Percentiles rank a stretch among this genome's conserved stretches.
These are phyloP conservation scores for Suillus luteus DNA, from an alignment of 768 basidiomycete genomes.

Conservation along the genomic window DNA sequence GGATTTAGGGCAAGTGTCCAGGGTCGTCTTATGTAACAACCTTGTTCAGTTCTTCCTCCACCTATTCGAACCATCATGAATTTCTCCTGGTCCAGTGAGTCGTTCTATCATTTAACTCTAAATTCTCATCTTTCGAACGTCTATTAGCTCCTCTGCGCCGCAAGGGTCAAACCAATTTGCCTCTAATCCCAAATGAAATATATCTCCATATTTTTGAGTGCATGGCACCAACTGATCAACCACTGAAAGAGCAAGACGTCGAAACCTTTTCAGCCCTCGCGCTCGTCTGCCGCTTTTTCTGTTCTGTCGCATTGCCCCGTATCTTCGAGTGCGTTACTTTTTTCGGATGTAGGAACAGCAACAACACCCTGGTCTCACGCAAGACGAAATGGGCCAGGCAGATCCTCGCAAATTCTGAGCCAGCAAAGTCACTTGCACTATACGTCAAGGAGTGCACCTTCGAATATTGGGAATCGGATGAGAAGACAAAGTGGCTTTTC, in stretches of 20 bases:
- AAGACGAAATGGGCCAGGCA: constrained; percentile 27
- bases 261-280: constrained; percentile 31
- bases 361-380: constrained; percentile 6
- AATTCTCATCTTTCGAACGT: not conserved
- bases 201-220: constrained; percentile 43
- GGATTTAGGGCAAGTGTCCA: too few relatives aligned
- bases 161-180: constrained; percentile 14
- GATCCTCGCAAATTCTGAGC: constrained; percentile 28
- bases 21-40: too few relatives aligned
- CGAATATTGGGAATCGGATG: not conserved
- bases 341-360: constrained; percentile 22
- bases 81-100: constrained; percentile 6
- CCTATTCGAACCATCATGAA: not conserved
- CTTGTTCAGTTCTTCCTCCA: too few relatives aligned
- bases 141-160: constrained; percentile 31
- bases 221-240: constrained; percentile 26
- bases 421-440: constrained; percentile 32
- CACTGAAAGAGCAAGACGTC: constrained; percentile 17
- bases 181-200: constrained; percentile 46
- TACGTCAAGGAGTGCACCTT: constrained; percentile 31
- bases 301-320: constrained; percentile 38
- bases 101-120: not conserved
- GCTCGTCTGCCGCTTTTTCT: constrained; percentile 46
- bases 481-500: constrained; percentile 9
- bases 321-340: constrained; percentile 38